phyloP scores from a whole-genome alignment of 2,329 filamentous ascomycete genomes.

The Orbilia blumenaviensis region DNA sequence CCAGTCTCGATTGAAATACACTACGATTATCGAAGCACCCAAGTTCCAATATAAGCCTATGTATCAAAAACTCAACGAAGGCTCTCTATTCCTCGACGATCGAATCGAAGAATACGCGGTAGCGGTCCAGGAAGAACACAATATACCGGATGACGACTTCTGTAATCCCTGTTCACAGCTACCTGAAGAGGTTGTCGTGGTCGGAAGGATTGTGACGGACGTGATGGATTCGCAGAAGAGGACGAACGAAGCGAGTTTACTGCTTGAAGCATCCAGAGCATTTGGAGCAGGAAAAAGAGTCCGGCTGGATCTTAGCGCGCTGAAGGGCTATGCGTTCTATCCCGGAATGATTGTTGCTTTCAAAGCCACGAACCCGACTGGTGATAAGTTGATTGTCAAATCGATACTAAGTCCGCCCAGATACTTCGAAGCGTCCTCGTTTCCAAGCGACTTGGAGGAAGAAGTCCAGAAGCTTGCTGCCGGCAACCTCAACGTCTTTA shows the following conservation, averaged over 20 bases:
- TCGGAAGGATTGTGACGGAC: constrained; percentile 91
- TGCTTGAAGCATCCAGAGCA: constrained; percentile 86
- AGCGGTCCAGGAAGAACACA: constrained; percentile 77
- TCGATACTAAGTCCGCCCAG: constrained; percentile 79
- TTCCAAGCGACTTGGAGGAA: constrained; percentile 71
- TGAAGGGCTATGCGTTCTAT: constrained; percentile 82
- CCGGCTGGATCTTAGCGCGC: constrained; percentile 76
- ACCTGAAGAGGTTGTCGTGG: constrained; percentile 79
- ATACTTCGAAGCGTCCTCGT: constrained; percentile 77
- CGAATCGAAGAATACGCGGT: constrained; percentile 87
- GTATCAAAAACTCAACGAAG: constrained; percentile 92
- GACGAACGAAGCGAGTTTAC: constrained; percentile 82
- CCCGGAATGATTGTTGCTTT: constrained; percentile 93
- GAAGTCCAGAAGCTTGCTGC: constrained; percentile 69
- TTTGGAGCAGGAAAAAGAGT: constrained; percentile 84
- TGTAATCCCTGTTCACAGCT: constrained; percentile 80
- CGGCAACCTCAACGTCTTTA: constrained; percentile 77
- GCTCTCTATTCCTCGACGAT: constrained; percentile 92
- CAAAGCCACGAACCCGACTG: constrained; percentile 84
- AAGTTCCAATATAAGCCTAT: constrained; percentile 92
- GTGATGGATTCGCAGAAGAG: constrained; percentile 75
- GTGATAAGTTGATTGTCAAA: constrained; percentile 80
- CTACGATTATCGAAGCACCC: constrained; percentile 82
- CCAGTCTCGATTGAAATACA: constrained; percentile 76
- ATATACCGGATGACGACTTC: constrained; percentile 80